Evolutionary conservation across 148 eudicot genomes (phyloP).

Genomic region (Dianthus caryophyllus): DNA sequence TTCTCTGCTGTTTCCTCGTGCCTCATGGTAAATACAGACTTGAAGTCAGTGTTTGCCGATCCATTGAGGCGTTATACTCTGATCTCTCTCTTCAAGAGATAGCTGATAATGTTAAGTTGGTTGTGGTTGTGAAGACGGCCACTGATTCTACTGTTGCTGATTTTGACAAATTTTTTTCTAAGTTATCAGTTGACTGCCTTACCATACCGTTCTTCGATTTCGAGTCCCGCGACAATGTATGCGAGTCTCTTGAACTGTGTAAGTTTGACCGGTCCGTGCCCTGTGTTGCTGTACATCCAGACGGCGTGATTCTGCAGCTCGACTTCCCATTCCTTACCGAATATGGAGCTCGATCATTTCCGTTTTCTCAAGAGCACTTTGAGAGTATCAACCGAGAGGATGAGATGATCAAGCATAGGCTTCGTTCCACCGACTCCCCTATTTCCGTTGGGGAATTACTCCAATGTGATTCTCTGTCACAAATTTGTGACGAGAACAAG

Average conservation of each 20-base stretch:
- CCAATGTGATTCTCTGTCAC: neutral
- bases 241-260: neutral
- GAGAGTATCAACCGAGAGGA: neutral
- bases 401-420: neutral
- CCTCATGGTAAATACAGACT: neutral
- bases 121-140: neutral
- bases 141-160: neutral
- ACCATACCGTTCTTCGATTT: neutral
- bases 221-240: neutral
- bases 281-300: neutral
- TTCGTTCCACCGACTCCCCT: constrained; percentile 2
- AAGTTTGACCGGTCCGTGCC: neutral
- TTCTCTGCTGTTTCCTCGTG: neutral
- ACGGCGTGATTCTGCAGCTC: neutral
- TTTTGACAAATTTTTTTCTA: no score
- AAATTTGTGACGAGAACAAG: neutral
- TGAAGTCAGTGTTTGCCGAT: neutral
- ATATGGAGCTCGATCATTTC: neutral
- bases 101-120: neutral
- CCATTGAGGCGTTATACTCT: neutral
- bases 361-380: neutral
- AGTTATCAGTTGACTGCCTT: neutral
- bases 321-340: neutral
- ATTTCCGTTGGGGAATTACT: neutral
- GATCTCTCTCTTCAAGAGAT: neutral